Evolutionary conservation across 805 yeast species (phyloP).

Genomic region (Crinitomyces ghanaensis): DNA sequence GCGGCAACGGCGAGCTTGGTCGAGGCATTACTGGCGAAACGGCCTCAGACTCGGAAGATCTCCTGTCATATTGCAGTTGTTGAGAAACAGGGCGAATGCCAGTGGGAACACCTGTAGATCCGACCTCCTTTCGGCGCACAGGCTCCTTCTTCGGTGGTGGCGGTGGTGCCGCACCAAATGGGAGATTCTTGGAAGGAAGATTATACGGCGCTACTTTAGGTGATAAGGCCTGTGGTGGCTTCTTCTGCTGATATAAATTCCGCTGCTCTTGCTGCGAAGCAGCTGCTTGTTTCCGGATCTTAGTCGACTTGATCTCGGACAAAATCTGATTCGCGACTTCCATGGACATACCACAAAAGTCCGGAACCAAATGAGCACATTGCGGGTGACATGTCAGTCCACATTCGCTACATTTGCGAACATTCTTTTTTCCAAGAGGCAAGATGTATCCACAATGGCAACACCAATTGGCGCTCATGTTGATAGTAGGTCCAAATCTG

Average conservation of each 20-base stretch:
- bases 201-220: constrained; percentile 5
- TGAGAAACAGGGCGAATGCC: constrained; percentile 1
- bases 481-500: constrained; percentile 82
- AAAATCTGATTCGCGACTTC: constrained; percentile 88
- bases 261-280: constrained; percentile 3
- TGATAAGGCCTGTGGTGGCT: neutral
- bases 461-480: constrained; percentile 98
- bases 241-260: constrained; percentile 2
- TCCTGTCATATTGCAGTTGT: constrained; percentile 8
- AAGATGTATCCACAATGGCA: constrained; percentile 96
- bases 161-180: constrained; percentile 8
- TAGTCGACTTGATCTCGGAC: constrained; percentile 69
- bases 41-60: constrained; percentile 6
- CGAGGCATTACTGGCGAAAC: too few relatives aligned
- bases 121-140: constrained; percentile 20
- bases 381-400: constrained; percentile 89
- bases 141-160: constrained; percentile 19
- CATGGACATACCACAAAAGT: constrained; percentile 97
- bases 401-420: constrained; percentile 80
- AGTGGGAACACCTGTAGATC: constrained; percentile 9
- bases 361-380: constrained; percentile 93
- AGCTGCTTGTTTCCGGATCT: constrained; percentile 25
- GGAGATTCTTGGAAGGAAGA: neutral
- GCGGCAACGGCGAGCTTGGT: too few relatives aligned
- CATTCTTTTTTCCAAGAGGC: constrained; percentile 91